Evolutionary conservation across 2,329 filamentous ascomycete genomes (phyloP), one percentile per base, ranked within the genome.

Genomic region (Colletotrichum zoysiae): DNA sequence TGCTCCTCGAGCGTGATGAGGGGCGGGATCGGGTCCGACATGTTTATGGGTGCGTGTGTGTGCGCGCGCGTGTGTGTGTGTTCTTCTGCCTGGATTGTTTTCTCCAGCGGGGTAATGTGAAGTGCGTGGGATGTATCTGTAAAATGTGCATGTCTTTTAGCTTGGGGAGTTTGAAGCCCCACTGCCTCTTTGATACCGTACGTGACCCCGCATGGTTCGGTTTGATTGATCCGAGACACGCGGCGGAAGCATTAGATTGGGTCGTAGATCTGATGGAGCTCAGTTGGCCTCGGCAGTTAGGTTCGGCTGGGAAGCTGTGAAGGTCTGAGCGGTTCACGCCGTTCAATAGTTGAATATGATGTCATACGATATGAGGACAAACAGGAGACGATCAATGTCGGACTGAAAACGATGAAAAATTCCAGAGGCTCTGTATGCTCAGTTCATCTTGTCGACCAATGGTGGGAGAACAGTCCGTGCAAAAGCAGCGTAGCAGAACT

Each of bases 1-100:
- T 85, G 83, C 65, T 85, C 83, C 73, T 84, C 83, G n/a, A 85
- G 80, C 14, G 82, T 78, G 53, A 84, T 83, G 9, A 82, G 73
- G 1, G 79, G 78, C 5, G 73, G 76, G 35, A 74, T 57, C 5
- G n/a, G 9, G 60, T 62, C 33, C 16, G 60, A 62, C 60, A 62
- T 62, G 5, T 20, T 12, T 40, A 33, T 1, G 46, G 42, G 2
- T 57, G 18, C 14, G 6, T 14, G 26, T 46, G 23, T 6, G 57
- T 30, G 16, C n/a, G 30, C 46, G 9, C 18, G 23, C 14, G 7
- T 8, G 51, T 55, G 8, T 51, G n/a, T 55, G 26, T 20, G 20
- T 20, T 5, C 1, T 40, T 40, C 6, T 18, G 35, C 1, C 9
- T 12, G 12, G 20, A 40, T 26, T 40, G 35, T 3, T 14, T 40